Evolutionary conservation across 2,329 filamentous ascomycete species (phyloP), one percentile per base, ranked within the genome.

Genomic region (Orbilia oligospora): DNA sequence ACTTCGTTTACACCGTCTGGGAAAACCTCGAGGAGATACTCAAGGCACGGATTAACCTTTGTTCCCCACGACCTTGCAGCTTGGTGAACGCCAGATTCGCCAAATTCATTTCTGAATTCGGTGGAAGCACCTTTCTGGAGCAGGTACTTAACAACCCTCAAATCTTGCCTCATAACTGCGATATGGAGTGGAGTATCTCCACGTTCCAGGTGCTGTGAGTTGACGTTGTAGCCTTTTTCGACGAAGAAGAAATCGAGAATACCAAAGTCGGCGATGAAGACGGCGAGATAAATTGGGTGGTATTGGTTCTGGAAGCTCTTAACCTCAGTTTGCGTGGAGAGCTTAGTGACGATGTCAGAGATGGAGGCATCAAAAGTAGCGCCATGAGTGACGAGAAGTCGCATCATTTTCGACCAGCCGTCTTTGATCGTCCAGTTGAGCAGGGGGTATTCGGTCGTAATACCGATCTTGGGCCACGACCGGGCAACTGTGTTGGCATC

Each of bases 341-440:
- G 61, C 18, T 22, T 33, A 30, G 65, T 36, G 33, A 72, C 68
- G 22, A 78, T 78, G 16, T 72, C 75, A 14, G 68, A 38, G 24
- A 78, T 44, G 10, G 75, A 68, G 27, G 68, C 68, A 63, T 78
- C 49, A 27, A 56, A 78, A 2, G 68, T 71, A 8, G 75, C 75
- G 4, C 75, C 75, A 53, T 78, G 75, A 27, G 63, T 63, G 8
- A 78, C 55, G 20, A 78, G 68, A 14, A 78, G 64, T 16, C 63
- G 63, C 75, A 78, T 78, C 75, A 78, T 78, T 38, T 78, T 78
- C 24, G 75, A 78, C 75, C 75, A 78, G 18, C 75, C 75, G 55
- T 78, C 75, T 44, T 78, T 78, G 38, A 78, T 78, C 24, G 75
- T 78, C 75, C 75, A 78, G 75, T 78, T 78, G 55, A 78, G 75